A percentile compares a stretch with the other conserved stretches of the same genome.
phyloP scores from a whole-genome alignment of 768 basidiomycete species.

The Podaxis carcinomalis region DNA sequence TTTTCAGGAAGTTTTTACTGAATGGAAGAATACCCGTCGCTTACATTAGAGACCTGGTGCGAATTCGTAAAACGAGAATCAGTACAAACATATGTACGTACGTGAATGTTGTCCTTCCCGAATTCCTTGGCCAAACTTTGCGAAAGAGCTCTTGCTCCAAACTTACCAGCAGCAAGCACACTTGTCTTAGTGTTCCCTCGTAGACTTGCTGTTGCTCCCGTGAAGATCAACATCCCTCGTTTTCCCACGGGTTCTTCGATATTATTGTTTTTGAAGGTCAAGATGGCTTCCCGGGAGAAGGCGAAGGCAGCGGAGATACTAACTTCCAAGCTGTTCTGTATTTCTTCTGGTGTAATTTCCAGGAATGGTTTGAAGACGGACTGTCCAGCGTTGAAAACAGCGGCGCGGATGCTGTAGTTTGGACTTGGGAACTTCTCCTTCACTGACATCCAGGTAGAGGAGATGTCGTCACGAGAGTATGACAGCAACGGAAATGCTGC shows the following conservation, averaged over 20 bases:
- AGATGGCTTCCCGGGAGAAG: conserved; percentile 57
- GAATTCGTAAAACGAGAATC: background rate
- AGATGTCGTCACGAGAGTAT: conserved; percentile 48
- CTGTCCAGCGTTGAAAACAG: conserved; percentile 59
- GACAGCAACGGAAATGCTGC: conserved; percentile 48
- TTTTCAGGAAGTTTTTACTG: background rate
- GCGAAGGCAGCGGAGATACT: conserved; percentile 59
- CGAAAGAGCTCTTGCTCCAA: conserved; percentile 55
- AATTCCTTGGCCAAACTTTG: conserved; percentile 77
- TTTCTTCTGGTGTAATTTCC: conserved; percentile 53
- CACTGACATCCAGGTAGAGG: conserved; percentile 43
- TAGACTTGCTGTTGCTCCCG: conserved; percentile 65
- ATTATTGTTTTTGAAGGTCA: conserved; percentile 56
- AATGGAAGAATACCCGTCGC: background rate
- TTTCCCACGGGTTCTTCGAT: conserved; percentile 45
- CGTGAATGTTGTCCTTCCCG: conserved; percentile 71
- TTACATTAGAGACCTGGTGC: conserved; percentile 4
- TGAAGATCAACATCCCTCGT: conserved; percentile 65
- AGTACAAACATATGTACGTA: conserved; percentile 47
- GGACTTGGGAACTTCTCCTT: conserved; percentile 43
- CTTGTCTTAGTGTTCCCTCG: conserved; percentile 61
- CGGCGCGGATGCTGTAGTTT: conserved; percentile 49
- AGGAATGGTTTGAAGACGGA: conserved; percentile 67
- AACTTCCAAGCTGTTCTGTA: conserved; percentile 44
- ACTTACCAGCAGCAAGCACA: conserved; percentile 61